Conservation (phyloP, 495 filamentous ascomycete species). For the Aspergillus biplanus region DNA sequence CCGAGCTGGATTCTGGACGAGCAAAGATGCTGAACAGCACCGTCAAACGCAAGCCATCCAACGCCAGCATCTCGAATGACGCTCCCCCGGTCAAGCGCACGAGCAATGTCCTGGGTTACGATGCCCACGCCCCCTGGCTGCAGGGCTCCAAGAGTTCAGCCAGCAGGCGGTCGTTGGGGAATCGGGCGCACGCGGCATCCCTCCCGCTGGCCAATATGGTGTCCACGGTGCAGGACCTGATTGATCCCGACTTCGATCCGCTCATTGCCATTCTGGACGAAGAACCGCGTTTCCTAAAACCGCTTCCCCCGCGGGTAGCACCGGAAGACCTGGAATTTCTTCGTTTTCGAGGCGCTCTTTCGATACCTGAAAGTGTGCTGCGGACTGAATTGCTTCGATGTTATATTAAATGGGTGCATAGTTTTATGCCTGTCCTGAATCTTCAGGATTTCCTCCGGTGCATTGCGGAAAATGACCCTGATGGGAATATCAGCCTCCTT, state of each 20-base stretch:
- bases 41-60: constrained; percentile 37
- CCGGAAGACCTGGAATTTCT: constrained; percentile 75
- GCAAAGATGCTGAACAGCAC: constrained; percentile 20
- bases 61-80: constrained; percentile 28
- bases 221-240: constrained; percentile 46
- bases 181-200: constrained; percentile 38
- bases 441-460: constrained; percentile 68
- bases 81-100: constrained; percentile 26
- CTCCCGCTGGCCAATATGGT: constrained; percentile 48
- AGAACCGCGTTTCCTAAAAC: constrained; percentile 57
- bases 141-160: constrained; percentile 32
- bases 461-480: constrained; percentile 58
- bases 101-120: constrained; percentile 36
- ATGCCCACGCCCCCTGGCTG: constrained; percentile 44
- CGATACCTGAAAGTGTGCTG: constrained; percentile 63
- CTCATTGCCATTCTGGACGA: constrained; percentile 47
- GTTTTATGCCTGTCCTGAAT: constrained; percentile 82
- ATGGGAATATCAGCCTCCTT: constrained; percentile 71
- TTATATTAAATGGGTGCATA: constrained; percentile 83
- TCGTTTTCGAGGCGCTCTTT: constrained; percentile 70
- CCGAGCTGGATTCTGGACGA: constrained; percentile 2
- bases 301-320: constrained; percentile 53
- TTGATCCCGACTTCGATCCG: constrained; percentile 51
- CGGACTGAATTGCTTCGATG: constrained; percentile 72
- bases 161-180: constrained; percentile 37